Base-by-base conservation (phyloP, 257 asterid genomes). In the Solanum boliviense region DNA sequence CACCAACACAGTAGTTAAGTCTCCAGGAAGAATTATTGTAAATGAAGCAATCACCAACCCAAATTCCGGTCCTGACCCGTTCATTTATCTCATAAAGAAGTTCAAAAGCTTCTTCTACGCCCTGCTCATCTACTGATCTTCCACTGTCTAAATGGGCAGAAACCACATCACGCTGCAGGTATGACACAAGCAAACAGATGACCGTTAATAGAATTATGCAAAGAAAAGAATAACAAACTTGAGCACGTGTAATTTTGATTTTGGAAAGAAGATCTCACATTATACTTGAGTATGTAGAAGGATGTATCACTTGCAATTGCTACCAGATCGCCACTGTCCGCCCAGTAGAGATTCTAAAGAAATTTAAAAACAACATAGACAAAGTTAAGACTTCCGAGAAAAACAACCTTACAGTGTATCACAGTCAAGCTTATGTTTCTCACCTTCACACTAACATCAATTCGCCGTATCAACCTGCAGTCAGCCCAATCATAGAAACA, bases 31-130 rank as follows among this genome's bases (percentile, higher is more conserved):
- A 92, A 89, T 97, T 97, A 87, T 89, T 97, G 93, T 97, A 97
- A 88, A 97, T 96, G 89, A 97, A 97, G 91, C 99, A 97, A 90
- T 97, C 99, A 76, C 99, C 99, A 86, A 97, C 99, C 99, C 99
- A 97, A 72, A 97, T 81, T 86, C 99, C 99, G 89, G 99, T 96
- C 88, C 99, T 92, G 32, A 94, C 99, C 85, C 99, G 93, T 92
- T 97, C 99, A 93, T 94, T 95, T 83, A 97, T 92, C 91, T 96
- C 99, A 92, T 94, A 94, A 88, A 97, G 96, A 88, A 93, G 95
- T 92, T 95, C 99, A 93, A 97, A 97, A 85, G 99, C 99, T 90
- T 97, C 99, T 90, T 96, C 99, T 75, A 96, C 95, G 0, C 98
- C 99, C 88, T 97, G 94, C 76, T 97, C 99, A 89, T 96, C 99